These are phyloP conservation scores for Rhazya stricta DNA, from an alignment of 257 asterid species.

Conservation along the genomic window DNA sequence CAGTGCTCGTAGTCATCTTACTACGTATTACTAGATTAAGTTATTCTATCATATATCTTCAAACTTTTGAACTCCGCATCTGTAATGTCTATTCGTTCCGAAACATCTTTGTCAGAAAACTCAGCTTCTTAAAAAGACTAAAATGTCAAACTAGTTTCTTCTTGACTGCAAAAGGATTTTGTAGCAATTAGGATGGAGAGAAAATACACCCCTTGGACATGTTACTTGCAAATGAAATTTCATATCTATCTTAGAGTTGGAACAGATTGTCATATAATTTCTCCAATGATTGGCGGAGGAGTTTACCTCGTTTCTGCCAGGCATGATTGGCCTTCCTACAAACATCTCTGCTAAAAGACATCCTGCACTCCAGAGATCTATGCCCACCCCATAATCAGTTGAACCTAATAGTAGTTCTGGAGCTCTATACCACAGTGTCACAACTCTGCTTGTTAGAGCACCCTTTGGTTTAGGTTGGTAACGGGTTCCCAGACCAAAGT, in stretches of 20 bases:
- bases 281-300: not conserved
- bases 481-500: slow-evolving; percentile 66
- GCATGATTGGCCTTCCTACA: slow-evolving; percentile 64
- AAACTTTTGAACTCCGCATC: not conserved
- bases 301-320: slow-evolving; percentile 74
- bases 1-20: not conserved
- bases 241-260: not conserved
- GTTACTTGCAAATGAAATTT: not conserved
- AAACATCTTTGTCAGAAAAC: not conserved
- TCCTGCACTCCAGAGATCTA: slow-evolving; percentile 84
- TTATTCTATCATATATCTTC: not conserved
- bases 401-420: slow-evolving; percentile 71
- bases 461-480: slow-evolving; percentile 39
- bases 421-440: slow-evolving; percentile 83
- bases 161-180: not conserved
- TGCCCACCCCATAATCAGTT: slow-evolving; percentile 72
- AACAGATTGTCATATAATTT: not conserved
- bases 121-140: not conserved
- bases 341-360: slow-evolving; percentile 78
- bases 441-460: slow-evolving; percentile 65
- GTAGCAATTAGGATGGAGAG: not conserved
- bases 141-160: not conserved
- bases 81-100: not conserved
- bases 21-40: not conserved
- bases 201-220: not conserved